Conservation (phyloP, 2,329 filamentous ascomycete genomes). For the Camptophora hylomeconis region DNA sequence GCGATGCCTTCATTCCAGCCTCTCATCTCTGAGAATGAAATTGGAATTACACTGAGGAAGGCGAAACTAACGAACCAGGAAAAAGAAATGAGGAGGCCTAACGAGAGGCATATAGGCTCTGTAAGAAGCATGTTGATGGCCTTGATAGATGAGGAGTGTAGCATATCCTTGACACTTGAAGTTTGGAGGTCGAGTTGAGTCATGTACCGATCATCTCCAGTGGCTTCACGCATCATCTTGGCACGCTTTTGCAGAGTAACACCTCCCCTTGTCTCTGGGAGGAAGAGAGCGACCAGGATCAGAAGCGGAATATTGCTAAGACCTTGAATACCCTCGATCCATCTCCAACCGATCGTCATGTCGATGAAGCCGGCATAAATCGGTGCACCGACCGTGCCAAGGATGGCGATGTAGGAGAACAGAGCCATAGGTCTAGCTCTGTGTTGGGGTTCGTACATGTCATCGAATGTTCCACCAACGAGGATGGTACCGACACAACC, state of each 20-base stretch:
- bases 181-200: conserved; percentile 39
- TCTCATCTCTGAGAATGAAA: conserved; percentile 39
- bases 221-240: conserved; percentile 32
- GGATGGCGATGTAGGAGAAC: conserved; percentile 37
- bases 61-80: conserved; percentile 42
- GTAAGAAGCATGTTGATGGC: conserved; percentile 37
- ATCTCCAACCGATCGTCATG: conserved; percentile 39
- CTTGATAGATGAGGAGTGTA: conserved; percentile 40
- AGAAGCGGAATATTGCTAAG: conserved; percentile 38
- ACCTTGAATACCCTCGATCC: conserved; percentile 41
- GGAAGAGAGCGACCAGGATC: conserved; percentile 31
- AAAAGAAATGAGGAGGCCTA: conserved; percentile 40
- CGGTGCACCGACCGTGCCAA: conserved; percentile 40
- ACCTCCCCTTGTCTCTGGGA: conserved; percentile 35
- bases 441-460: conserved; percentile 35
- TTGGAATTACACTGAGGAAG: conserved; percentile 39
- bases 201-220: conserved; percentile 38
- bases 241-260: conserved; percentile 38
- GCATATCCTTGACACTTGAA: conserved; percentile 33
- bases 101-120: conserved; percentile 37
- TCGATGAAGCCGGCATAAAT: conserved; percentile 44
- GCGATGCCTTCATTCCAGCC: conserved; percentile 38
- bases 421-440: conserved; percentile 35
- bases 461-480: conserved; percentile 37
- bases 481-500: conserved; percentile 38